Percentiles rank a stretch among this genome's conserved stretches.
Conservation (phyloP, 441 rosid species). For the Metrosideros polymorpha region DNA sequence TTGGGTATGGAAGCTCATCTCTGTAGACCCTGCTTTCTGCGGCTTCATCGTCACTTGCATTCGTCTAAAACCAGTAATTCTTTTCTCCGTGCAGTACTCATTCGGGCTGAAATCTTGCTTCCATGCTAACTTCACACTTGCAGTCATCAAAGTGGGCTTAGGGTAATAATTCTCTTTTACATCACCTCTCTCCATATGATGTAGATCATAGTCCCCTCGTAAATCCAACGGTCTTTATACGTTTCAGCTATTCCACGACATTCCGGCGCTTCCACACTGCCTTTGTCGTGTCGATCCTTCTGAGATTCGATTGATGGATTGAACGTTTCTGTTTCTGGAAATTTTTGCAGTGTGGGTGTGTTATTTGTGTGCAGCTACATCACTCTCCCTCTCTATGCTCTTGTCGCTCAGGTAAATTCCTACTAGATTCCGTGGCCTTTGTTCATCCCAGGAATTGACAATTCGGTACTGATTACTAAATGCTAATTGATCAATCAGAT, state of each 20-base stretch:
- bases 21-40: not conserved
- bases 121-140: conserved; percentile 44
- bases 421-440: not conserved
- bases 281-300: not conserved
- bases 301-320: not conserved
- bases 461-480: not conserved
- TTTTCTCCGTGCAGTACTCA: conserved; percentile 43
- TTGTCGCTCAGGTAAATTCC: conserved; percentile 69
- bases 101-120: conserved; percentile 66
- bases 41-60: not conserved
- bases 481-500: conserved; percentile 31
- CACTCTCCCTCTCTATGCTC: conserved; percentile 91
- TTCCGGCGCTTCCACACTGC: accelerated
- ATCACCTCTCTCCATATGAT: not conserved
- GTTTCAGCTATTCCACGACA: not conserved
- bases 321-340: not conserved
- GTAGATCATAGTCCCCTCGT: not conserved
- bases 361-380: conserved; percentile 79
- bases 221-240: not conserved
- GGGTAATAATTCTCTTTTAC: conserved; percentile 55
- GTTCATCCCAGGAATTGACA: not conserved
- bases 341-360: conserved; percentile 41
- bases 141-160: conserved; percentile 35
- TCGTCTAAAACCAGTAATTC: not conserved
- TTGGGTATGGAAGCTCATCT: conserved; percentile 41